Conservation (phyloP, 495 filamentous ascomycete species). For the Filosporella fistucella region DNA sequence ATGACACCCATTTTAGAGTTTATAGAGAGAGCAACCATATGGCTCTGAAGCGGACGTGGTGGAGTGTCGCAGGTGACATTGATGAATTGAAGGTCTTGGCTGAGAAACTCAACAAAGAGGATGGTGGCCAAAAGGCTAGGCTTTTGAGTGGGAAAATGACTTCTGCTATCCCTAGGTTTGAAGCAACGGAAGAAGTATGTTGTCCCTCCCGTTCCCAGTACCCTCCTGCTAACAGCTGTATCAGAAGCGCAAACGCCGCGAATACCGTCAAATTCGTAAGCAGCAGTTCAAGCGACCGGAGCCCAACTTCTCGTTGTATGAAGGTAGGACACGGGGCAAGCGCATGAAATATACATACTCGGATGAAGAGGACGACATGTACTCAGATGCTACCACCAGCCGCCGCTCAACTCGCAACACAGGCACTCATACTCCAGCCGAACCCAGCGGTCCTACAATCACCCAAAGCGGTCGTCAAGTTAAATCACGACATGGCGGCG, state of each 20-base stretch:
- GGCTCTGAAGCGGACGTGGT: conserved; percentile 76
- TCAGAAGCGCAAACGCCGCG: conserved; percentile 86
- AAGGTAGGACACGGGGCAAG: conserved; percentile 93
- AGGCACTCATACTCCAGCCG: conserved; percentile 63
- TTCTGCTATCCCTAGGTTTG: conserved; percentile 87
- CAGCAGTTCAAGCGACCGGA: conserved; percentile 85
- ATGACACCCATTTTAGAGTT: conserved; percentile 91
- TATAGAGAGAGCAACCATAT: conserved; percentile 90
- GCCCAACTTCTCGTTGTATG: conserved; percentile 86
- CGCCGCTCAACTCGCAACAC: conserved; percentile 76
- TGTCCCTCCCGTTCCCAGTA: conserved; percentile 19
- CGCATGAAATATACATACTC: conserved; percentile 94
- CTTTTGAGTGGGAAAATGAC: conserved; percentile 71
- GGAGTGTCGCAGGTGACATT: conserved; percentile 85
- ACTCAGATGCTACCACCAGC: conserved; percentile 62
- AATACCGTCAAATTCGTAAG: conserved; percentile 83
- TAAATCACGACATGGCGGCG: conserved; percentile 63
- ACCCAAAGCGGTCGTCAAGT: conserved; percentile 91
- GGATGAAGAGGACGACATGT: conserved; percentile 74
- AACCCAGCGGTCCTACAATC: conserved; percentile 64
- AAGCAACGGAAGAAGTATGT: conserved; percentile 83
- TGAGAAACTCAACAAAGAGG: conserved; percentile 65
- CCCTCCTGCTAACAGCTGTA: conserved; percentile 17
- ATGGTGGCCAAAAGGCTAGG: conserved; percentile 74
- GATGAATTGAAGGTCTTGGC: conserved; percentile 76